Evolutionary conservation across 2,329 filamentous ascomycete genomes (phyloP).

Genomic region (Lecanicillium sp.): DNA sequence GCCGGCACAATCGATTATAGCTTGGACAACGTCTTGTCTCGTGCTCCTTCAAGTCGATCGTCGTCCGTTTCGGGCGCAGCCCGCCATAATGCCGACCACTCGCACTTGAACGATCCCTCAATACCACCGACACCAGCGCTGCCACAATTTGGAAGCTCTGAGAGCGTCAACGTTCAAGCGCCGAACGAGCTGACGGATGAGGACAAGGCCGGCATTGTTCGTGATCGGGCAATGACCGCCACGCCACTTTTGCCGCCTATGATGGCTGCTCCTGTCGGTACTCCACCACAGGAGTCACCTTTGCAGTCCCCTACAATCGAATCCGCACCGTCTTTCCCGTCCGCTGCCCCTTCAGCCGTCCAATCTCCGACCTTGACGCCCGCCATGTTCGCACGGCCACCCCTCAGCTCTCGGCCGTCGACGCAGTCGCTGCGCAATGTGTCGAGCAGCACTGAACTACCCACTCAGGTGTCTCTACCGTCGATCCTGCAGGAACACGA

Average conservation of each 20-base stretch:
- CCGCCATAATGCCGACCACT: conserved; percentile 35
- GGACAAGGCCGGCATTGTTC: conserved; percentile 41
- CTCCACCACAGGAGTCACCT: conserved; percentile 63
- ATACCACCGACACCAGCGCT: conserved; percentile 54
- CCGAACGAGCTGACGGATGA: conserved; percentile 39
- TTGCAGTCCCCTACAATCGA: conserved; percentile 74
- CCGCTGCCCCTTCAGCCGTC: conserved; percentile 28
- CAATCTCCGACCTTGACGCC: conserved; percentile 37
- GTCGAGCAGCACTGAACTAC: conserved; percentile 49
- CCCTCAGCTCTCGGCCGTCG: conserved; percentile 70
- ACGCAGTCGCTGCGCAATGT: conserved; percentile 62
- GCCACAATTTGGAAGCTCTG: conserved; percentile 53
- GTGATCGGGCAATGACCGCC: conserved; percentile 54
- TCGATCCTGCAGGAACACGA: conserved; percentile 63
- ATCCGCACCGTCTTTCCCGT: conserved; percentile 39
- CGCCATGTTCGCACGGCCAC: conserved; percentile 37
- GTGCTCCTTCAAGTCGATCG: conserved; percentile 64
- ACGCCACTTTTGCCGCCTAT: conserved; percentile 82
- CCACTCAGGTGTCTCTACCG: conserved; percentile 32
- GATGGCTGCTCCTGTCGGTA: conserved; percentile 50
- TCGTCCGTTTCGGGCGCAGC: conserved; percentile 64
- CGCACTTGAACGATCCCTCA: conserved; percentile 39
- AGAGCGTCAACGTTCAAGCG: conserved; percentile 40
- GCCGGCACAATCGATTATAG: conserved; percentile 73
- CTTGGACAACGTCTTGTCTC: conserved; percentile 67